Percentiles rank a stretch among this genome's conserved stretches.
Conservation (phyloP, 169 alveolate genomes). For the Perkinsus marinus region DNA sequence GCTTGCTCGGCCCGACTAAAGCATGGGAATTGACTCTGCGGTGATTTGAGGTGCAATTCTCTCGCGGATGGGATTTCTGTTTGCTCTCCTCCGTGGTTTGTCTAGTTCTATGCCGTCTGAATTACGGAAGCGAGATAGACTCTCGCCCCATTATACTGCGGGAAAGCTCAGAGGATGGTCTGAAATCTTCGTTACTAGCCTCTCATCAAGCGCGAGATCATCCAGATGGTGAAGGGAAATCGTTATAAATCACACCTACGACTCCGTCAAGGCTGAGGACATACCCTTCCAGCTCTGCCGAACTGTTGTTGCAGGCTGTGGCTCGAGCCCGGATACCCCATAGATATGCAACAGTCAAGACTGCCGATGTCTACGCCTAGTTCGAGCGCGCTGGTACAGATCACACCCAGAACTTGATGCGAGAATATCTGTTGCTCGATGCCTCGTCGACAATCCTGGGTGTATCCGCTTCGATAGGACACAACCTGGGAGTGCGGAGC, state of each 20-base stretch:
- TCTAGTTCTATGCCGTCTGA: no score
- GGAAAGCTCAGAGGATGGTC: no score
- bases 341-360: conserved; percentile 20
- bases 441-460: conserved; percentile 16
- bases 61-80: no score
- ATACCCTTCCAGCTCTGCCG: conserved; percentile 33
- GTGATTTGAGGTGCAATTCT: background rate
- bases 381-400: conserved; percentile 36
- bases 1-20: background rate
- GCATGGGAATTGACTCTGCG: background rate
- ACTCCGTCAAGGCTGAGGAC: no score
- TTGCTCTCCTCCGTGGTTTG: no score
- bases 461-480: conserved; percentile 23
- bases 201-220: no score
- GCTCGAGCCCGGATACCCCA: conserved; percentile 40
- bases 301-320: conserved; percentile 29
- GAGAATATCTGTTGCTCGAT: conserved; percentile 18
- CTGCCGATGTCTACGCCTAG: conserved; percentile 34
- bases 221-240: no score
- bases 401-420: conserved; percentile 10
- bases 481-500: background rate
- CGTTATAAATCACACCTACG: no score
- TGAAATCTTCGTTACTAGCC: no score
- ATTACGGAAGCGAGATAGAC: no score
- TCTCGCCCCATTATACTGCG: no score